Base-by-base conservation (phyloP, 2,329 filamentous ascomycete species). In the Apiospora arundinis region DNA sequence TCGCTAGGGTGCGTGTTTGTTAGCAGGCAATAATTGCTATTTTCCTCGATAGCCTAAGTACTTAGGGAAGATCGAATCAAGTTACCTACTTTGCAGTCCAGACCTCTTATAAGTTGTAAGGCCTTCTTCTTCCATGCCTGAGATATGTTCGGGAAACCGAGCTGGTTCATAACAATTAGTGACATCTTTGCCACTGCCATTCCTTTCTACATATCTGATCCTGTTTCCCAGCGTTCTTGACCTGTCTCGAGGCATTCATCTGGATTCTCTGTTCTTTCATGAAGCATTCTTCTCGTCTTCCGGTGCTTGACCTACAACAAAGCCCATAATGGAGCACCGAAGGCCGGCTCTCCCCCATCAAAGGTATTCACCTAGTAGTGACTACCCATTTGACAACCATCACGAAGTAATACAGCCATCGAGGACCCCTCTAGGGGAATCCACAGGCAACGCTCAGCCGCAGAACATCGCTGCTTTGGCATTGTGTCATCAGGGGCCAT, bases 341-440 rank as follows among this genome's bases (percentile, higher is more conserved):
- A 82, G 84, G 74, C 84, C 86, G 56, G 82, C 88, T 73, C 80
- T 88, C 74, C 83, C 86, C 68, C 85, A 85, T 69, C 86, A 89
- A 77, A 83, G 84, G 76, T 87, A 85, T 77, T 86, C 85, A 69
- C 81, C 83, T 72, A 80, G 82, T 18, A 78, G 82, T 71, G 86
- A 87, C 69, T 87, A 86, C 75, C 75, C 83, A 48, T 81, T 81
- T 74, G 86, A 88, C 74, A 77, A 79, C 70, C 83, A 85, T 70
- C 83, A 85, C 74, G 81, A 81, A 74, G 76, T 73, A 77, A 80
- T 79, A 72, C 79, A 77, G 76, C 81, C 76, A 74, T 74, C 75
- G 78, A 78, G 75, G 77, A 81, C 84, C 72, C 87, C 88, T 42
- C 82, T 90, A 48, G 82, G 85, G 71, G 87, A 90, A 76, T 84